These are phyloP conservation scores for Coemansia sp. DNA, from an alignment of 192 early-diverging fungal genomes.

Conservation along the genomic window DNA sequence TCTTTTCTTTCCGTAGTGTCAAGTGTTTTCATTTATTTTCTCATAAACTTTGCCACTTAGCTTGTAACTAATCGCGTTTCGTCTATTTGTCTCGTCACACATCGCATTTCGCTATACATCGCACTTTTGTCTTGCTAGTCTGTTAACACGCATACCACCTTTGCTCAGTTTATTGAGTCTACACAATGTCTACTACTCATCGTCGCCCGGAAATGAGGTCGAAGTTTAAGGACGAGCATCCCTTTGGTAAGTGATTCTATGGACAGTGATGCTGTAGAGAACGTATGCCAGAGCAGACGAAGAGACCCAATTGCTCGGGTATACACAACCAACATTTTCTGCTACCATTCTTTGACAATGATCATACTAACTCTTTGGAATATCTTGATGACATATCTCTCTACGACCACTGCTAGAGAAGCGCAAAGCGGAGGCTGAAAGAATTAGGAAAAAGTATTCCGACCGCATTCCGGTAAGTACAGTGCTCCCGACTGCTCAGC, in stretches of 20 bases:
- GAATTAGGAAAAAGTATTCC: conserved; percentile 96
- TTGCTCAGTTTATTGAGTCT: not conserved
- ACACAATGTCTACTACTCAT: conserved; percentile 1
- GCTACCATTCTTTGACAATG: not conserved
- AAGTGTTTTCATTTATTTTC: not conserved
- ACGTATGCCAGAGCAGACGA: not conserved
- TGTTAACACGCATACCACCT: not conserved
- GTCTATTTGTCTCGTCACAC: not conserved
- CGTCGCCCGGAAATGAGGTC: conserved; percentile 62
- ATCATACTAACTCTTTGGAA: not conserved
- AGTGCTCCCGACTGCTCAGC: not conserved
- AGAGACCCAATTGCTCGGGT: not conserved
- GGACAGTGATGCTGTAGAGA: not conserved
- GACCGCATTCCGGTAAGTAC: conserved; percentile 74
- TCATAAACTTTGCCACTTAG: not conserved
- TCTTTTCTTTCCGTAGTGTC: not conserved
- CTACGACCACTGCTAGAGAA: conserved; percentile 67
- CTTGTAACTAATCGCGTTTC: not conserved
- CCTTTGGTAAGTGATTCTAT: conserved; percentile 68
- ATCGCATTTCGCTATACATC: not conserved
- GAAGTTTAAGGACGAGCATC: conserved; percentile 96
- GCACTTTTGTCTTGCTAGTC: not conserved
- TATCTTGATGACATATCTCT: not conserved
- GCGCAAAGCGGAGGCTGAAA: conserved; percentile 92
- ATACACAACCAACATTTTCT: not conserved